These are phyloP conservation scores for Chalaropsis ovoidea DNA, from an alignment of 2,329 filamentous ascomycete species.

Conservation along the genomic window DNA sequence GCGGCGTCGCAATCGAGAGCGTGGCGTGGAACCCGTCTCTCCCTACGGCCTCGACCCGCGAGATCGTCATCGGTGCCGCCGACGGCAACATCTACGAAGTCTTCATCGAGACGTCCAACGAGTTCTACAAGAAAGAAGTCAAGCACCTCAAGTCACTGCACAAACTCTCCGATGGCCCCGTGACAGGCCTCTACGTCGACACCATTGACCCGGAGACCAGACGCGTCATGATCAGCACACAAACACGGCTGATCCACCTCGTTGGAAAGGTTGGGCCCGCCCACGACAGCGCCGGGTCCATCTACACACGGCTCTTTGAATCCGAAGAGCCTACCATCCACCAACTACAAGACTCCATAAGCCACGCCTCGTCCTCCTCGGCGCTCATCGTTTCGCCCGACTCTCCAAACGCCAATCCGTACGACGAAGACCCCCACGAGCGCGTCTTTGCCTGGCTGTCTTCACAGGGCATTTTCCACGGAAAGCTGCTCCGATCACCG, in stretches of 20 bases:
- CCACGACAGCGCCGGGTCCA: constrained; percentile 70
- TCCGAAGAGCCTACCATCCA: constrained; percentile 68
- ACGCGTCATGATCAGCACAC: constrained; percentile 70
- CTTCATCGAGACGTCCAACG: constrained; percentile 85
- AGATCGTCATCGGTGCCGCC: constrained; percentile 84
- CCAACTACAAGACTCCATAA: constrained; percentile 42
- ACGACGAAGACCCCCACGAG: constrained; percentile 52
- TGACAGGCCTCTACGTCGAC: constrained; percentile 81
- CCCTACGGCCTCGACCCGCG: constrained; percentile 84
- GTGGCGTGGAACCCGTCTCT: constrained; percentile 91
- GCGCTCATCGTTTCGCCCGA: constrained; percentile 69
- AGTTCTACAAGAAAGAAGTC: constrained; percentile 93
- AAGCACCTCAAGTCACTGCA: constrained; percentile 80
- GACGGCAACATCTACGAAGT: constrained; percentile 93
- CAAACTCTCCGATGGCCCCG: constrained; percentile 68
- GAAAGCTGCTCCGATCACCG: constrained; percentile 58
- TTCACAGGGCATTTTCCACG: constrained; percentile 76
- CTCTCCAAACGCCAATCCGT: constrained; percentile 43
- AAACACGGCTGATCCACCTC: constrained; percentile 68
- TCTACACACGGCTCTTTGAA: constrained; percentile 83
- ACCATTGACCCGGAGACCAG: constrained; percentile 61
- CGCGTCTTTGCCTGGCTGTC: constrained; percentile 84
- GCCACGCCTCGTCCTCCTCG: constrained; percentile 38
- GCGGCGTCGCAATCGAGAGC: constrained; percentile 77
- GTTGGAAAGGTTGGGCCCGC: constrained; percentile 64